Percentiles rank a stretch among this genome's conserved stretches.
Conservation (phyloP, 306 rosid species). For the Vigna radiata region DNA sequence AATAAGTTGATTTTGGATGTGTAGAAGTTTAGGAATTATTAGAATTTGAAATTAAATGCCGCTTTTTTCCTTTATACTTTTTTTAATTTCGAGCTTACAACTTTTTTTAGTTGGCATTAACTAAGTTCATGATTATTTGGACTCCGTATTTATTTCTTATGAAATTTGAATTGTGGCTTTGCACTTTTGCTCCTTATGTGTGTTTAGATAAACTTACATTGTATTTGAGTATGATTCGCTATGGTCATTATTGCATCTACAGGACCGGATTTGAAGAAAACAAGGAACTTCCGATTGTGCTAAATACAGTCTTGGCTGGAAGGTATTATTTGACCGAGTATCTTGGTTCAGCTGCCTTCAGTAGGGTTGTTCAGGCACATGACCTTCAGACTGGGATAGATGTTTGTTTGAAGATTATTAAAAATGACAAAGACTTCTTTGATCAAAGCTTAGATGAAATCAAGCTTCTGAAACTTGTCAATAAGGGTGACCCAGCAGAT, state of each 20-base stretch:
- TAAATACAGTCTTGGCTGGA: conserved; percentile 83
- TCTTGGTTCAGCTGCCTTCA: conserved; percentile 97
- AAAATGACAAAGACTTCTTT: conserved; percentile 95
- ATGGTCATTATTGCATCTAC: conserved; percentile 53
- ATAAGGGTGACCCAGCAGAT: conserved; percentile 91
- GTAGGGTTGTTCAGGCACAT: conserved; percentile 93
- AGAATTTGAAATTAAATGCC: conserved; percentile 17
- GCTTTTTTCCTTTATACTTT: conserved; percentile 25
- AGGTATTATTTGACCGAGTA: conserved; percentile 88
- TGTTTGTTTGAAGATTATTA: conserved; percentile 98
- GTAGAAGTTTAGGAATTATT: conserved; percentile 21
- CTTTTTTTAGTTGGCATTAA: conserved; percentile 1
- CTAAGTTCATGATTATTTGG: conserved; percentile 36
- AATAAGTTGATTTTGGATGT: conserved; percentile 24
- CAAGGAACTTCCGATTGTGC: conserved; percentile 91
- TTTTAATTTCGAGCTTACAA: background rate
- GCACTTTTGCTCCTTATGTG: conserved; percentile 11
- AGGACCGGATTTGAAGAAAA: conserved; percentile 99
- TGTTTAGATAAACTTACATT: conserved; percentile 42
- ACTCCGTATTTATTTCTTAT: conserved; percentile 10
- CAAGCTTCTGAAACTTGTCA: conserved; percentile 92
- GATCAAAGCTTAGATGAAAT: conserved; percentile 99
- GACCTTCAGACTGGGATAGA: conserved; percentile 85
- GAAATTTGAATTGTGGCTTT: conserved; percentile 21
- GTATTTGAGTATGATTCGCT: conserved; percentile 45